A percentile compares a stretch with the other conserved stretches of the same genome.
Conservation (phyloP, 169 alveolate genomes). For the Cytauxzoon felis region DNA sequence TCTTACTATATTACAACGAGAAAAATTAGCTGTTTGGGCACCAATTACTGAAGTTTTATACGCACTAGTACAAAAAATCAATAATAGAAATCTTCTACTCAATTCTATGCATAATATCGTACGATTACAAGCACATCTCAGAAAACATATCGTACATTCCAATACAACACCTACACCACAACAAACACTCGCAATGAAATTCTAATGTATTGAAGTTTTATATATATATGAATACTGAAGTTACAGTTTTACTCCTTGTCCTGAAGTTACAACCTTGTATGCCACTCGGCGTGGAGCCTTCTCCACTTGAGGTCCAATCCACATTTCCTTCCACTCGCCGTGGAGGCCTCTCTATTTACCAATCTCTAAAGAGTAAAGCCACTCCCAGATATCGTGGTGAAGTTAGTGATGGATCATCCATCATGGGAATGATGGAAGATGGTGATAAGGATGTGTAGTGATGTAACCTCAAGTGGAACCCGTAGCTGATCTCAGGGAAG, state of each 20-base stretch:
- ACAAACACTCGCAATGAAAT: neutral
- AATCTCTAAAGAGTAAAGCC: too few species aligned
- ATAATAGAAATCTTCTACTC: conserved; percentile 54
- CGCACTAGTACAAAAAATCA: conserved; percentile 70
- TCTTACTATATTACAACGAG: conserved; percentile 81
- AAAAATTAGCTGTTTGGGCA: conserved; percentile 83
- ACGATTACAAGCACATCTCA: conserved; percentile 85
- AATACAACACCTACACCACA: conserved; percentile 41
- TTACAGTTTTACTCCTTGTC: neutral
- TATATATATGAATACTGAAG: neutral
- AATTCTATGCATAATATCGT: conserved; percentile 68
- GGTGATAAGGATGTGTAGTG: too few species aligned
- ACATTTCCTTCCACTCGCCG: too few species aligned
- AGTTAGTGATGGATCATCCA: too few species aligned
- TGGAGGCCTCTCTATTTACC: too few species aligned
- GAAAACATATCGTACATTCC: conserved; percentile 59
- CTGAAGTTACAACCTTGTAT: too few species aligned
- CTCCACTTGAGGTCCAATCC: too few species aligned
- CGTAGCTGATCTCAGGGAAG: too few species aligned
- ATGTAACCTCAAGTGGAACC: too few species aligned
- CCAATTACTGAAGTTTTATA: conserved; percentile 81
- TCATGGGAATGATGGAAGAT: too few species aligned
- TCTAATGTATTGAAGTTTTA: neutral
- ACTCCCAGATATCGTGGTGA: too few species aligned
- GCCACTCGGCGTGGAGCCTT: too few species aligned